Evolutionary conservation across 768 basidiomycete genomes (phyloP), one percentile per base, ranked within the genome.

Genomic region (Kwoniella pini): DNA sequence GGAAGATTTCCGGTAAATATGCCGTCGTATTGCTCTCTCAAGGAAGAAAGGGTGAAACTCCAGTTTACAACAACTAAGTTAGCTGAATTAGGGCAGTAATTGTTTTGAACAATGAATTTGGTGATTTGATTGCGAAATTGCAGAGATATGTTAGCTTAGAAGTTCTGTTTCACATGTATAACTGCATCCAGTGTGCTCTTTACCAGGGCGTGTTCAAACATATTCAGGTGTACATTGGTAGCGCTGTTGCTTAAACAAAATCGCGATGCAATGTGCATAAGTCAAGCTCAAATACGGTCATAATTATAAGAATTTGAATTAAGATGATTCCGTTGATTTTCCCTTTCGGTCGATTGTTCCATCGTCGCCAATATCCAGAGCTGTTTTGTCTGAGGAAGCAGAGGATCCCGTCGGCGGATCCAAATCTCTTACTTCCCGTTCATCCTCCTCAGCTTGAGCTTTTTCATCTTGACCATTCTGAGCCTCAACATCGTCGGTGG

Each of bases 1-100:
- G 94, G 94, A 94, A 92, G 82, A 95, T 96, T 72, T 90, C 89
- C 50, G 92, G 92, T 46, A 93, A 94, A 90, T 94, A 92, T 72
- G 91, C 92, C 67, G 87, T 94, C 60, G 88, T 94, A 4, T 84
- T 94, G 10, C 80, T 94, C 30, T 91, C 89, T 2, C 88, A 90
- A 56, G 92, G 92, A 36, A 87, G 89, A 57, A 91, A 91, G 27
- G 90, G 89, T 46, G 91, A 94, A 79, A 87, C 87, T 75, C 89
- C 93, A 4, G 43, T 61, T 12, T 61, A 61, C 59, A 45, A 61
- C 48, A 57, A 54, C 26, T 54, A 43, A 44, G 12, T 17, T 42
- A 6, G n/a, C n/a, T n/a, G 19, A 19, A 42, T 42, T 42, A 11
- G 19, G 11, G n/a, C n/a, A n/a, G n/a, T n/a, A n/a, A n/a, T n/a